Base-by-base conservation (phyloP, 2,329 filamentous ascomycete species). In the Sarocladiaceae sp. region DNA sequence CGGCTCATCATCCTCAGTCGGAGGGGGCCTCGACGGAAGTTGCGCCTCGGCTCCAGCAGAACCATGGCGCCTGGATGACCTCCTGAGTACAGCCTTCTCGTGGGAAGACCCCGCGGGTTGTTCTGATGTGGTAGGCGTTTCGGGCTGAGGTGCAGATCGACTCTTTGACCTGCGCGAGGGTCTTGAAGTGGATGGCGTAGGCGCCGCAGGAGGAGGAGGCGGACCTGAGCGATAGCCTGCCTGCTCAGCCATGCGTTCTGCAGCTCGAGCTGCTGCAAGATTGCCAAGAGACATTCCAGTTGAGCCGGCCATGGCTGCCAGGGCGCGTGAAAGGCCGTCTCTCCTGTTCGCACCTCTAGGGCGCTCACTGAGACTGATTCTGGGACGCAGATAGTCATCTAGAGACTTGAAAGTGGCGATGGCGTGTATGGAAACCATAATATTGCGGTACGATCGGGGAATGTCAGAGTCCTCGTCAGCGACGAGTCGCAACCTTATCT, bases 351-450 rank as follows among this genome's bases (percentile, higher is more conserved):
- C 75, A 26, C 44, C 44, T 39, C 85, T 79, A 12, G 67, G 64
- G 17, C 89, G 83, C 57, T 96, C 91, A 3, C 88, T 84, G 13
- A 94, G 67, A 61, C 79, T 90, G 54, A 99, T 96, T 55, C 93
- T 83, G 7, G 94, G 94, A 33, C 94, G 86, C 39, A 99, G 77
- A 66, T 97, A 99, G 65, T 99, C 94, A 64, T 97, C 94, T 22
- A 99, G 74, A 0, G 93, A 89, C 67, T 97, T 97, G 75, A 99
- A 97, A 0, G 92, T 97, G 2, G 94, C 93, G 62, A 99, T 97
- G 15, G 94, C 94, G 66, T 99, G 94, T 53, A 99, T 99, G 0
- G 91, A 96, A 1, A 99, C 94, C 87, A 97, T 97, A 57, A 99
- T 95, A 59, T 93, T 96, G 20, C 89, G 83, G 65, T 96, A 97